phyloP scores from a whole-genome alignment of 2,329 filamentous ascomycete species.

The Diaporthe sp. region DNA sequence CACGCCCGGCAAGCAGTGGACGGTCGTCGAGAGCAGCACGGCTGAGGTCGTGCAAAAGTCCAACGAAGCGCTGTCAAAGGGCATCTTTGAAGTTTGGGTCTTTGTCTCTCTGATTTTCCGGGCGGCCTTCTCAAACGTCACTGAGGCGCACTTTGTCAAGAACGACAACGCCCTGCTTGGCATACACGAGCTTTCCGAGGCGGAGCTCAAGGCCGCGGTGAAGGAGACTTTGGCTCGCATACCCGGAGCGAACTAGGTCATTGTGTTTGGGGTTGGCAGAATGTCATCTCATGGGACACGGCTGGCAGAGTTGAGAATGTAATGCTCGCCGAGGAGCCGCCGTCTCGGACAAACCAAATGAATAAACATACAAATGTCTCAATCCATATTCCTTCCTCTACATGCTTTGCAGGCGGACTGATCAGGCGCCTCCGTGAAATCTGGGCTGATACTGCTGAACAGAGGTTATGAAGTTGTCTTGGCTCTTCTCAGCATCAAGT shows the following conservation, averaged over 20 bases:
- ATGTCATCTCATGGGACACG: too few relatives aligned
- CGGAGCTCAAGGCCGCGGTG: conserved; percentile 30
- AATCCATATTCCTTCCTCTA: not conserved
- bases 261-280: not conserved
- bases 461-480: not conserved
- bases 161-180: conserved; percentile 38
- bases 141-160: conserved; percentile 13
- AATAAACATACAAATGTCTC: not conserved
- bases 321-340: not conserved
- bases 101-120: conserved; percentile 17
- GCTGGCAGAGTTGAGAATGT: not conserved
- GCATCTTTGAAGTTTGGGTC: not conserved
- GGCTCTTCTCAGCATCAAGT: not conserved
- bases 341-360: not conserved
- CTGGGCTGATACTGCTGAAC: not conserved
- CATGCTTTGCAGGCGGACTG: not conserved
- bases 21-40: conserved; percentile 17
- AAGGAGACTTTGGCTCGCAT: conserved; percentile 14
- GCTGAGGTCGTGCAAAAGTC: conserved; percentile 24
- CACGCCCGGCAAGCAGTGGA: conserved; percentile 33
- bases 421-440: too few relatives aligned
- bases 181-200: conserved; percentile 19
- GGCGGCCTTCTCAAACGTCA: conserved; percentile 11
- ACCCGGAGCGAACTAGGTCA: conserved; percentile 11
- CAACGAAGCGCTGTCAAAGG: conserved; percentile 22